These are phyloP conservation scores for Sporothrix humicola DNA, from an alignment of 2,329 filamentous ascomycete genomes.

Conservation along the genomic window DNA sequence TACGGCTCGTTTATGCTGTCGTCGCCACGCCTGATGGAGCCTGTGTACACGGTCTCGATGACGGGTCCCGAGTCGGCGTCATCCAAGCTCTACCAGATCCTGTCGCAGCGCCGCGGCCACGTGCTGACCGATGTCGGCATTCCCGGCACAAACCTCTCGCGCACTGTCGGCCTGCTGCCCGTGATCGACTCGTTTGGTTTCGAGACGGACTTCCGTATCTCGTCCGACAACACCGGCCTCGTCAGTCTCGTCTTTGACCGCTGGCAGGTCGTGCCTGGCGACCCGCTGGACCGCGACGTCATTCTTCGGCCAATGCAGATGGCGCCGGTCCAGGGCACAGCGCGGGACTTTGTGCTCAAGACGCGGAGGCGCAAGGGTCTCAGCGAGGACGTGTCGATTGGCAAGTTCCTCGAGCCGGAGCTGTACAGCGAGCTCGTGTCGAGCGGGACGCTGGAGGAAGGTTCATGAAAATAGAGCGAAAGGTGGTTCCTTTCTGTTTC, in stretches of 20 bases:
- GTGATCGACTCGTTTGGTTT: slow-evolving; percentile 98
- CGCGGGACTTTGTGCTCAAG: slow-evolving; percentile 95
- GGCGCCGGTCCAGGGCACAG: slow-evolving; percentile 84
- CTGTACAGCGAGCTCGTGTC: slow-evolving; percentile 87
- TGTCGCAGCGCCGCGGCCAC: slow-evolving; percentile 86
- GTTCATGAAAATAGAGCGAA: slow-evolving; percentile 30
- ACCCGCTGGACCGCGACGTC: slow-evolving; percentile 88
- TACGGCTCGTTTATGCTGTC: slow-evolving; percentile 98
- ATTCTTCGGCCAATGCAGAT: slow-evolving; percentile 84
- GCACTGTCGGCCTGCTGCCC: slow-evolving; percentile 86
- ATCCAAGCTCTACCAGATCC: slow-evolving; percentile 86
- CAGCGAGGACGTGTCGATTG: slow-evolving; percentile 92
- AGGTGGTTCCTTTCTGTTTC: not conserved
- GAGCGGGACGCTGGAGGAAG: slow-evolving; percentile 78
- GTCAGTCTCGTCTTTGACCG: slow-evolving; percentile 92
- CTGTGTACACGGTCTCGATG: slow-evolving; percentile 90
- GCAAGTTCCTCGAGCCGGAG: slow-evolving; percentile 95
- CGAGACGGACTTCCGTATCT: slow-evolving; percentile 94
- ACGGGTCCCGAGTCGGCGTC: slow-evolving; percentile 90
- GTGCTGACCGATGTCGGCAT: slow-evolving; percentile 94
- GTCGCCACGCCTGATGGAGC: slow-evolving; percentile 94
- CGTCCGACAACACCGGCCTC: slow-evolving; percentile 90
- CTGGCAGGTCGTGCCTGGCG: slow-evolving; percentile 94
- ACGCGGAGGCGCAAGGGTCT: slow-evolving; percentile 91
- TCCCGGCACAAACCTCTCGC: slow-evolving; percentile 91